These are phyloP conservation scores for Stachybotrys elegans DNA, from an alignment of 2,329 filamentous ascomycete species.

Conservation along the genomic window DNA sequence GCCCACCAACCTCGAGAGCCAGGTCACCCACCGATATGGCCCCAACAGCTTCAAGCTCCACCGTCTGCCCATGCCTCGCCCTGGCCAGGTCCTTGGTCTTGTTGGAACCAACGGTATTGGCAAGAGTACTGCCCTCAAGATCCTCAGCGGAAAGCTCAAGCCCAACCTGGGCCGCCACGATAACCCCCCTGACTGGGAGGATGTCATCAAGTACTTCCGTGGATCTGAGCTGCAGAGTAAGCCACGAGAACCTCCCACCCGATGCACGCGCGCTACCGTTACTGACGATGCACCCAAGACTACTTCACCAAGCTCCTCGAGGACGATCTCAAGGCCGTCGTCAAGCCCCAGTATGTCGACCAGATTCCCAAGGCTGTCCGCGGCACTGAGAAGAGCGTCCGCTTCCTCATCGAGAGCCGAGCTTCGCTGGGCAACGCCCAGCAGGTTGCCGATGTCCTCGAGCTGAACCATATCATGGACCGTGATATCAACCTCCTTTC, in stretches of 20 bases:
- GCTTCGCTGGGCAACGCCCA: slow-evolving; percentile 74
- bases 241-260: not conserved
- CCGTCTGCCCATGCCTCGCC: slow-evolving; percentile 89
- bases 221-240: slow-evolving; percentile 94
- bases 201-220: slow-evolving; percentile 97
- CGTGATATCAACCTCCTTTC: slow-evolving; percentile 88
- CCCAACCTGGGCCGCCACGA: slow-evolving; percentile 93
- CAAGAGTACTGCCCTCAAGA: slow-evolving; percentile 99
- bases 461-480: slow-evolving; percentile 84
- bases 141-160: slow-evolving; percentile 97
- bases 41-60: slow-evolving; percentile 99
- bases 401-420: slow-evolving; percentile 70
- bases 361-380: slow-evolving; percentile 93
- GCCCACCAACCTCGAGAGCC: slow-evolving; percentile 96
- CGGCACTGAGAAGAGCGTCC: slow-evolving; percentile 73
- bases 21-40: slow-evolving; percentile 97
- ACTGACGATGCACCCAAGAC: slow-evolving; percentile 43
- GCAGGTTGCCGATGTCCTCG: slow-evolving; percentile 76
- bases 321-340: slow-evolving; percentile 93
- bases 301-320: slow-evolving; percentile 99
- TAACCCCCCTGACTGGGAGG: slow-evolving; percentile 98
- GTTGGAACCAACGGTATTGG: slow-evolving; percentile 99
- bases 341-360: slow-evolving; percentile 99
- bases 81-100: slow-evolving; percentile 90
- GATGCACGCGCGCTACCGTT: not conserved